Conservation (phyloP, 2,329 filamentous ascomycete species). For the Alternaria conjuncta region DNA sequence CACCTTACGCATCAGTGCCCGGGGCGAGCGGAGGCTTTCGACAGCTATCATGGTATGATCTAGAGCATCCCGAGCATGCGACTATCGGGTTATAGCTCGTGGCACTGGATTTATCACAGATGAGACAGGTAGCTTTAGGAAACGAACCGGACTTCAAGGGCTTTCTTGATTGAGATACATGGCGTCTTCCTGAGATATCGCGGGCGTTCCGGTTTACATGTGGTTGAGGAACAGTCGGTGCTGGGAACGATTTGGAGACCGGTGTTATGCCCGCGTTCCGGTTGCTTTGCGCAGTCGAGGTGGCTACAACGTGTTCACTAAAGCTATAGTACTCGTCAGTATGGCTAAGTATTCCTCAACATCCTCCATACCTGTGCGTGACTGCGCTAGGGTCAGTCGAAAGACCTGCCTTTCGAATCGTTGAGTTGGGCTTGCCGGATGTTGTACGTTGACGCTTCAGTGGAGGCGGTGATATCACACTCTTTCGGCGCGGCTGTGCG, state of each 20-base stretch:
- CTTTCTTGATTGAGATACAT: slow-evolving; percentile 11
- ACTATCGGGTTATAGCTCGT: slow-evolving; percentile 37
- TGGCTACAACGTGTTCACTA: neutral
- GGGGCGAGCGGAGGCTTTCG: slow-evolving; percentile 28
- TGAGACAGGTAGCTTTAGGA: slow-evolving; percentile 30
- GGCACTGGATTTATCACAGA: slow-evolving; percentile 35
- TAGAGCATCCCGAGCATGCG: slow-evolving; percentile 41
- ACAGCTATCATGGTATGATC: slow-evolving; percentile 47
- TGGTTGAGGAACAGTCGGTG: neutral
- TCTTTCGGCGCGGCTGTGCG: neutral
- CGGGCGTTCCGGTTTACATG: neutral
- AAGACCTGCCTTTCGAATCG: neutral
- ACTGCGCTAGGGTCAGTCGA: neutral
- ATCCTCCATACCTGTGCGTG: slow-evolving; percentile 12
- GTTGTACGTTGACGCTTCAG: slow-evolving; percentile 26
- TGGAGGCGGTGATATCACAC: slow-evolving; percentile 32
- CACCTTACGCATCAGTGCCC: slow-evolving; percentile 17
- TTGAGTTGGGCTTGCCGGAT: neutral
- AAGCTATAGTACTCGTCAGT: neutral
- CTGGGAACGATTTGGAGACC: neutral
- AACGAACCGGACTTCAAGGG: slow-evolving; percentile 9
- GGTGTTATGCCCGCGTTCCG: neutral
- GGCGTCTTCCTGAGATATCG: neutral
- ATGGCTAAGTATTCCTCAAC: neutral
- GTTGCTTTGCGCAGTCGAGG: neutral